Percentiles rank a stretch among this genome's conserved stretches.
Evolutionary conservation across 192 early-diverging fungal genomes (phyloP).

Genomic region (Umbelopsis isabellina): DNA sequence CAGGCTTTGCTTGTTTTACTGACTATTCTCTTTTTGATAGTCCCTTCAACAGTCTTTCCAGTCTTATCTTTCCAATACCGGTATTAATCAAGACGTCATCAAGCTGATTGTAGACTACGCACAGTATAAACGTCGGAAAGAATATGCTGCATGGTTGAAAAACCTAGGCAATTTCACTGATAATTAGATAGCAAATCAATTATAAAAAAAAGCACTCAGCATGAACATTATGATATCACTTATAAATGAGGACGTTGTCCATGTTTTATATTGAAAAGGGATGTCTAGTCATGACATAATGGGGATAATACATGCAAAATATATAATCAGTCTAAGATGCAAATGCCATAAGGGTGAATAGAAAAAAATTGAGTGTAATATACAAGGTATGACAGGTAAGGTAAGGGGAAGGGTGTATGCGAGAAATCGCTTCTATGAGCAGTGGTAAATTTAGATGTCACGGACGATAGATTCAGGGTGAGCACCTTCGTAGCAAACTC

Average conservation of each 20-base stretch:
- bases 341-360: too few species aligned
- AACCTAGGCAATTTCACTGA: conserved; percentile 15
- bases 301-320: too few species aligned
- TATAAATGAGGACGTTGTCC: too few species aligned
- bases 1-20: too few species aligned
- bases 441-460: conserved; percentile 48
- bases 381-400: background rate
- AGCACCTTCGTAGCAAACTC: conserved; percentile 82
- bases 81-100: background rate
- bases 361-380: conserved; percentile 1
- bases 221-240: too few species aligned
- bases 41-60: background rate
- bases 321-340: too few species aligned
- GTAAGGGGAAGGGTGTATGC: background rate
- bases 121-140: background rate
- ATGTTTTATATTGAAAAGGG: too few species aligned
- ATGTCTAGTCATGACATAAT: too few species aligned
- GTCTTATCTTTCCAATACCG: background rate
- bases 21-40: background rate
- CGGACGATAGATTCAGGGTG: conserved; percentile 71
- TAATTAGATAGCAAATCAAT: background rate
- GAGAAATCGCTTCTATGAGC: too few species aligned
- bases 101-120: background rate
- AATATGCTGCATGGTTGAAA: conserved; percentile 6
- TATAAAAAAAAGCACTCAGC: too few species aligned